Conservation (phyloP, 2,329 filamentous ascomycete genomes). For the Podosphaera xanthii region DNA sequence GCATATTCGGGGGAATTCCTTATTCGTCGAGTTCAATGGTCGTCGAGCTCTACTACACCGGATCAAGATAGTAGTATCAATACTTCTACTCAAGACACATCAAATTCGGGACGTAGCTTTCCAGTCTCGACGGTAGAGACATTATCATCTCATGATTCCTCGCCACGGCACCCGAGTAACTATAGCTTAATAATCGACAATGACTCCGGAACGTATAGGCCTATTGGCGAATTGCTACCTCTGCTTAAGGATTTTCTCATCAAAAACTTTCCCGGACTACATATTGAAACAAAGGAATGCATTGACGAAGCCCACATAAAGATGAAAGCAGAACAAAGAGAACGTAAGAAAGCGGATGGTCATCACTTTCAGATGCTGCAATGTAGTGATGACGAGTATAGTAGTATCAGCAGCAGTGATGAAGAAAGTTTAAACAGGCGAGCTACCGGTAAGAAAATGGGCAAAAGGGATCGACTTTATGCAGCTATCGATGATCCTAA, state of each 20-base stretch:
- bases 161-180: conserved; percentile 24
- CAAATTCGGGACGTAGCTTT: conserved; percentile 21
- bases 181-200: conserved; percentile 92
- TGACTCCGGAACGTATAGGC: conserved; percentile 80
- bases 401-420: conserved; percentile 12
- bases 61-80: too few relatives aligned
- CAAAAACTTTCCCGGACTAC: conserved; percentile 53
- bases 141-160: conserved; percentile 18
- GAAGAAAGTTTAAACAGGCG: conserved; percentile 16
- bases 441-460: conserved; percentile 17
- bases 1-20: conserved; percentile 90
- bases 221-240: conserved; percentile 55
- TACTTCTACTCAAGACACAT: too few relatives aligned
- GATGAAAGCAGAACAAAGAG: conserved; percentile 55
- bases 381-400: conserved; percentile 20
- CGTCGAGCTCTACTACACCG: conserved; percentile 22
- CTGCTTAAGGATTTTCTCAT: conserved; percentile 47
- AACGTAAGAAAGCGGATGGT: conserved; percentile 45
- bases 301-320: conserved; percentile 50
- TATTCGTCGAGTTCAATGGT: conserved; percentile 42
- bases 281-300: conserved; percentile 53
- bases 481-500: conserved; percentile 20
- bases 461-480: conserved; percentile 28
- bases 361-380: conserved; percentile 29
- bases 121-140: conserved; percentile 19